Conservation (phyloP, 2,329 filamentous ascomycete species). For the Calonectria pseudoreteaudii region DNA sequence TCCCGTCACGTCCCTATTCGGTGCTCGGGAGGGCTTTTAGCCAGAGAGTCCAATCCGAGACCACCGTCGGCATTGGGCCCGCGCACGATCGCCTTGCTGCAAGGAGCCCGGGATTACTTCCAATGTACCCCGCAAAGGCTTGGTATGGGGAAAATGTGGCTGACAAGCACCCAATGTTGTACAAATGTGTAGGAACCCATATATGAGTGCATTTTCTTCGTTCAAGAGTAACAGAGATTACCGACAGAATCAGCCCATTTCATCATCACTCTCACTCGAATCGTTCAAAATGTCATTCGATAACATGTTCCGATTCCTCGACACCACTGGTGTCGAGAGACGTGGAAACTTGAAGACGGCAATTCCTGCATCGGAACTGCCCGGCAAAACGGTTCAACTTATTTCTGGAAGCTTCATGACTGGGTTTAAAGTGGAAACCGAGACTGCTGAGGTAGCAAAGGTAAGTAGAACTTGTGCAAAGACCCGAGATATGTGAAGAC, state of each 20-base stretch:
- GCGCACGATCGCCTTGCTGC: background rate
- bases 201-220: background rate
- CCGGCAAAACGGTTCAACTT: constrained; percentile 2
- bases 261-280: background rate
- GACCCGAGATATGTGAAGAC: background rate
- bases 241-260: background rate
- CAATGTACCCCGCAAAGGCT: background rate
- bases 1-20: background rate
- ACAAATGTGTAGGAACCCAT: background rate
- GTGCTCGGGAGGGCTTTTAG: background rate
- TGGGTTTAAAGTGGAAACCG: constrained; percentile 8
- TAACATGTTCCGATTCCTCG: constrained; percentile 1
- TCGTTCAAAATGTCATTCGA: background rate
- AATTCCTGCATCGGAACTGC: constrained; percentile 2
- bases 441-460: constrained; percentile 9
- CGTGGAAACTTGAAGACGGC: background rate
- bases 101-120: background rate
- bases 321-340: constrained; percentile 2
- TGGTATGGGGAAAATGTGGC: background rate
- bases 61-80: background rate
- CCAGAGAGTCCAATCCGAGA: background rate
- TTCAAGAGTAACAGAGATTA: background rate
- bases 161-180: background rate
- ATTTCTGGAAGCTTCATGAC: constrained; percentile 7
- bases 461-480: background rate